Evolutionary conservation across 2,329 filamentous ascomycete species (phyloP).

Genomic region (Epichloe hybrida): DNA sequence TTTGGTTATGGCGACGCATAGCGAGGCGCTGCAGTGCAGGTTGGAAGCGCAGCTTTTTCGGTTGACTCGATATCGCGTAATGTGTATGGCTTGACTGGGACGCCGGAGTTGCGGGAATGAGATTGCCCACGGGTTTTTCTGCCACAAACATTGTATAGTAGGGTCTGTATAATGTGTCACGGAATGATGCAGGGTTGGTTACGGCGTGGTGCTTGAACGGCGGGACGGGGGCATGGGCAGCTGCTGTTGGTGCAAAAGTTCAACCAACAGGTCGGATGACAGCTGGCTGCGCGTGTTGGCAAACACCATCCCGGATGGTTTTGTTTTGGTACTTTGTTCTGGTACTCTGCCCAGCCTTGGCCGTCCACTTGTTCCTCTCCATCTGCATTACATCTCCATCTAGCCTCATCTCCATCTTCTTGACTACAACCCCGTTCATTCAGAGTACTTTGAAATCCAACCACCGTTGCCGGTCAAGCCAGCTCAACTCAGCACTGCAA

Average conservation of each 20-base stretch:
- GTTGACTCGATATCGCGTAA: too few species aligned
- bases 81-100: not conserved
- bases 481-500: not conserved
- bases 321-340: too few species aligned
- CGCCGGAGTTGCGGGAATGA: not conserved
- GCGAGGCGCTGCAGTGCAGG: too few species aligned
- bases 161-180: not conserved
- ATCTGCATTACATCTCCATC: too few species aligned
- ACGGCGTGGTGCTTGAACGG: not conserved
- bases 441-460: too few species aligned
- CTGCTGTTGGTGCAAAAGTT: not conserved
- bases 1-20: conserved; percentile 27
- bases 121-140: not conserved
- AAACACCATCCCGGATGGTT: not conserved
- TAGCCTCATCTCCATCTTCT: too few species aligned
- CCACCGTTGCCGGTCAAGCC: not conserved
- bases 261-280: not conserved
- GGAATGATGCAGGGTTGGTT: not conserved
- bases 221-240: not conserved
- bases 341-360: too few species aligned
- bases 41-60: not conserved
- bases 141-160: not conserved
- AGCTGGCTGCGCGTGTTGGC: not conserved
- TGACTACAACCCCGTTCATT: too few species aligned
- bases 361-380: too few species aligned